These are phyloP conservation scores for Telopea speciosissima DNA, from an alignment of 177 flowering plant genomes.

Conservation along the genomic window DNA sequence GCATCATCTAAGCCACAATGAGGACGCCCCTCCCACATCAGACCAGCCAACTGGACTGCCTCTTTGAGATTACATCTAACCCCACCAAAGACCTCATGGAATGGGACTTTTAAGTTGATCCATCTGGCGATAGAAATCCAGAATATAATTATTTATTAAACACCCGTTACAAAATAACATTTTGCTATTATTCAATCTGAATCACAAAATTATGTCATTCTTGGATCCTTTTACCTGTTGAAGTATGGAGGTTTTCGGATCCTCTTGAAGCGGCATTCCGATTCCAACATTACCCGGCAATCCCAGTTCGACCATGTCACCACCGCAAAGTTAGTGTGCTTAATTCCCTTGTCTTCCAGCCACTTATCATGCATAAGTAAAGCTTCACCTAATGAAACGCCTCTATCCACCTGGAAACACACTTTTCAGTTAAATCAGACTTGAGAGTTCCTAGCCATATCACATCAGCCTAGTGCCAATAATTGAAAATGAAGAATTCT, in stretches of 20 bases:
- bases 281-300: conserved; percentile 90
- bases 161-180: too few relatives aligned
- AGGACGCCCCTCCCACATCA: conserved; percentile 91
- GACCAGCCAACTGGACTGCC: conserved; percentile 86
- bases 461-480: too few relatives aligned
- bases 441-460: background rate
- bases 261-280: conserved; percentile 89
- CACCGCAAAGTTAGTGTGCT: conserved; percentile 81
- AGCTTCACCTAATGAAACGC: conserved; percentile 87
- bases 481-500: too few relatives aligned
- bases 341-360: conserved; percentile 88
- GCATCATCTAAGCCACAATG: conserved; percentile 98
- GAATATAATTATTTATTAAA: background rate
- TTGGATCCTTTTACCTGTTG: conserved; percentile 46
- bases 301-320: conserved; percentile 99
- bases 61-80: conserved; percentile 81
- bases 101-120: conserved; percentile 93
- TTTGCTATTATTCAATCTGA: background rate
- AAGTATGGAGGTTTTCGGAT: conserved; percentile 88
- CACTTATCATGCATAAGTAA: conserved; percentile 87
- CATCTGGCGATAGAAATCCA: conserved; percentile 44
- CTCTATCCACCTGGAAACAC: conserved; percentile 73
- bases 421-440: conserved; percentile 3
- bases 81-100: conserved; percentile 75
- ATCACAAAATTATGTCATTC: background rate